Base-by-base conservation (phyloP, 164 flowering plant genomes). In the Magnolia changhungtana region DNA sequence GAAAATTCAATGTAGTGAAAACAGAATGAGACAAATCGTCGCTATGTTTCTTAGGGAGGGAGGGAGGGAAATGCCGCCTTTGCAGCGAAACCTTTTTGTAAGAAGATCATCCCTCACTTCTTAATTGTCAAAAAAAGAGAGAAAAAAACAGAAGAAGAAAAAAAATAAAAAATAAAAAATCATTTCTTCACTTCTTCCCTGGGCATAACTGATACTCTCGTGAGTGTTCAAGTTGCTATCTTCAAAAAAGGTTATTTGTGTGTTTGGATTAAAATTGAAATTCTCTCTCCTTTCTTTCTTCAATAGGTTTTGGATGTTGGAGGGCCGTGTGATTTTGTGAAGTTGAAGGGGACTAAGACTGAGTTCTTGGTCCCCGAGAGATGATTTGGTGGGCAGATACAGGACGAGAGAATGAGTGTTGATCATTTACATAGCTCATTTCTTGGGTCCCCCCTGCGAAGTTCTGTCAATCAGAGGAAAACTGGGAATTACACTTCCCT, bases 351-450 rank as follows among this genome's bases (percentile, higher is more conserved):
- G 94, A 84, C 94, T 86, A 81, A 87, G 94, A 88, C 80, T 73
- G 24, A 73, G 78, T 80, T 90, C 97, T 90, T 87, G 87, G 94
- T 88, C 93, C 92, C 97, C 87, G 55, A 73, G 79, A 67, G 68
- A 83, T 89, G 86, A 77, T 78, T 78, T 49, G 66, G 63, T 72
- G 70, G 74, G 18, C 67, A 72, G 20, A 49, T 72, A 21, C 75
- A 66, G 74, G 65, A 51, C 75, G 73, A 45, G 75, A 90, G 77
- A 77, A 94, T 94, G 96, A 89, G 88, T 71, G 77, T 70, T 73
- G 77, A 75, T 68, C 77, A 67, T 69, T 59, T 91, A 67, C 77
- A 79, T 21, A 79, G 70, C 74, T 83, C 91, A 31, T 86, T 94
- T 82, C 76, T 90, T 50, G 95, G 95, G 74, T 74, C 75, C 79